A percentile compares a stretch with the other conserved stretches of the same genome.
Evolutionary conservation across 2,329 filamentous ascomycete species (phyloP).

Genomic region (Coleophoma crateriformis): DNA sequence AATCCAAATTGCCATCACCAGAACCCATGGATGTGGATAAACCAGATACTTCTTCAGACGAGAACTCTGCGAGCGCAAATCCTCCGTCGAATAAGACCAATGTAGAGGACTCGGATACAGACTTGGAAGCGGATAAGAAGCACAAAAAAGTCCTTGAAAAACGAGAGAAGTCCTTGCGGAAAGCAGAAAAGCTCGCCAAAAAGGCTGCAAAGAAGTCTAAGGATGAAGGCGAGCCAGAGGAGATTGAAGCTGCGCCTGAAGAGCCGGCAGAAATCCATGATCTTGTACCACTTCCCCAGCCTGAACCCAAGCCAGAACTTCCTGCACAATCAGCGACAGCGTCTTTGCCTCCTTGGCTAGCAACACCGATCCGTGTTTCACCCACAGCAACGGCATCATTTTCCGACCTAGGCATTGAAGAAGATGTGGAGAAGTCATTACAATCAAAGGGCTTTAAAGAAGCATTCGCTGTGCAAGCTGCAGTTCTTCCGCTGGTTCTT

Average conservation of each 20-base stretch:
- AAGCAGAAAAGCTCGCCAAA: constrained; percentile 35
- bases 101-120: no score
- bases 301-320: constrained; percentile 52
- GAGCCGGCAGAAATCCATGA: constrained; percentile 52
- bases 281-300: constrained; percentile 77
- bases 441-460: constrained; percentile 62
- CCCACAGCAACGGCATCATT: constrained; percentile 58
- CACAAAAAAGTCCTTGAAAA: constrained; percentile 50
- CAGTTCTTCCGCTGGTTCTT: constrained; percentile 74
- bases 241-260: constrained; percentile 8
- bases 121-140: constrained; percentile 7
- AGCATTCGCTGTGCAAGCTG: constrained; percentile 76
- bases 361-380: constrained; percentile 65
- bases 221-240: neutral
- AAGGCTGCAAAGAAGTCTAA: constrained; percentile 12
- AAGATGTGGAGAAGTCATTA: constrained; percentile 56
- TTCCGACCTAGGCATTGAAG: constrained; percentile 53
- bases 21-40: no score
- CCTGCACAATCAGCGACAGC: constrained; percentile 63
- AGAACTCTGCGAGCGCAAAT: no score
- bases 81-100: no score
- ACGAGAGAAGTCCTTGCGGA: constrained; percentile 47
- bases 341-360: constrained; percentile 76
- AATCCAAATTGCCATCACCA: neutral
- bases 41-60: no score